Conservation (phyloP, 202 grass and related monocot species). For the Eragrostis tef region DNA sequence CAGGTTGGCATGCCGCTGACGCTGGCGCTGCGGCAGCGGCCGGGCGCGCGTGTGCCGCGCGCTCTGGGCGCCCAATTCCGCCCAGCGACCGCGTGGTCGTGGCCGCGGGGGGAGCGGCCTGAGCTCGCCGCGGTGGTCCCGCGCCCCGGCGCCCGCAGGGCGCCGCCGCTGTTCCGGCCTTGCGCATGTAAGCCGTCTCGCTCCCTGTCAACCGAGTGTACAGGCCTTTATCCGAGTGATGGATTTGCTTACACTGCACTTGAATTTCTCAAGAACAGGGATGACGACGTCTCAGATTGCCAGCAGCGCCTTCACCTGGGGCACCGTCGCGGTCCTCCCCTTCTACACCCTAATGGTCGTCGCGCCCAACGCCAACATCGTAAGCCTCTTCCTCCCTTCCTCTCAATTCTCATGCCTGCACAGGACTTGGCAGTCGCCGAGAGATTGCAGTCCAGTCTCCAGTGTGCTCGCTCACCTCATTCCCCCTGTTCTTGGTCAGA, state of each 20-base stretch:
- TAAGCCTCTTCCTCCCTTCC: slow-evolving; percentile 44
- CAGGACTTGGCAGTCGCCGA: background rate
- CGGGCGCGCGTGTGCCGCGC: background rate
- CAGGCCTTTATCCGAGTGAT: too few relatives aligned
- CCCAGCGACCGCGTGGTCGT: background rate
- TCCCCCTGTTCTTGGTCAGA: slow-evolving; percentile 43
- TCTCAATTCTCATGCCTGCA: background rate
- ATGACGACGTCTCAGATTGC: slow-evolving; percentile 78
- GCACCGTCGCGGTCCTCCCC: slow-evolving; percentile 86
- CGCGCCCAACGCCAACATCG: slow-evolving; percentile 76
- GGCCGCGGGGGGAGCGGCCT: slow-evolving; percentile 26
- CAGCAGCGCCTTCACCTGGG: slow-evolving; percentile 79
- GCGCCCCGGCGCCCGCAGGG: background rate
- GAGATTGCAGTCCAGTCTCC: background rate
- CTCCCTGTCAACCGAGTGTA: background rate
- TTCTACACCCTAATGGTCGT: slow-evolving; percentile 98
- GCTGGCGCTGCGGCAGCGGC: slow-evolving; percentile 16
- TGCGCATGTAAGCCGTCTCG: slow-evolving; percentile 40
- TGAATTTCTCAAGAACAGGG: slow-evolving; percentile 49
- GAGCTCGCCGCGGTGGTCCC: slow-evolving; percentile 30
- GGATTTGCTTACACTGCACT: background rate
- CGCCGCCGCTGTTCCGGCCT: slow-evolving; percentile 52
- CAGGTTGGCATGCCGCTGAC: slow-evolving; percentile 14
- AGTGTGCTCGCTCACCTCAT: too few relatives aligned
- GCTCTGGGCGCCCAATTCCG: background rate